Conservation (phyloP, 208 protist species). For the Crithidia expoeki region DNA sequence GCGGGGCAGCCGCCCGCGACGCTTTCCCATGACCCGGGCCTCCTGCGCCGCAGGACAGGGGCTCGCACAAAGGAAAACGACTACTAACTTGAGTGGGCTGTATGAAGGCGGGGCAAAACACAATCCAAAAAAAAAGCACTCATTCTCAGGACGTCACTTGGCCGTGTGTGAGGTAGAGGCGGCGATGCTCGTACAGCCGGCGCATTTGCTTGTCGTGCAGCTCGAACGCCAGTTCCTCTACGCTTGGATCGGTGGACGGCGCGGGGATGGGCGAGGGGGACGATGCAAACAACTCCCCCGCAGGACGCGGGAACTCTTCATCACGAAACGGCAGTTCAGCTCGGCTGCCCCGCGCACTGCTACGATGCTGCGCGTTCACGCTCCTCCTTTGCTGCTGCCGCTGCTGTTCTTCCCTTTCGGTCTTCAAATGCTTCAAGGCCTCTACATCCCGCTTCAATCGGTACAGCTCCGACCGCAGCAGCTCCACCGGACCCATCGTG, state of each 20-base stretch:
- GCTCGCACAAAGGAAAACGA: background rate
- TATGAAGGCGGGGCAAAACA: too few relatives aligned
- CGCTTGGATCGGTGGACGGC: slow-evolving; percentile 1
- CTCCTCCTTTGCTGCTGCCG: too few relatives aligned
- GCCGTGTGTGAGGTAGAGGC: slow-evolving; percentile 9
- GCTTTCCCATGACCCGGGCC: too few relatives aligned
- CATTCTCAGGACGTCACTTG: background rate
- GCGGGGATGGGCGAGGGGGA: slow-evolving; percentile 8
- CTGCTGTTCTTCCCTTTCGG: background rate
- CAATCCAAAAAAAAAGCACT: too few relatives aligned
- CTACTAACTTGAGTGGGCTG: too few relatives aligned
- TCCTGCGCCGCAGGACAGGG: too few relatives aligned
- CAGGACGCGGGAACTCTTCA: background rate
- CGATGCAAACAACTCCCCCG: background rate
- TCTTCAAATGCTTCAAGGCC: slow-evolving; percentile 3
- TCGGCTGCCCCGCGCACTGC: background rate
- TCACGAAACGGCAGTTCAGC: background rate
- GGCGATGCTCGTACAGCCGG: slow-evolving; percentile 22
- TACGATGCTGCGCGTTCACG: too few relatives aligned
- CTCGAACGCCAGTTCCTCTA: slow-evolving; percentile 31
- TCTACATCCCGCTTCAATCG: background rate
- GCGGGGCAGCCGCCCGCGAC: too few relatives aligned
- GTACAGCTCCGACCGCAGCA: slow-evolving; percentile 7
- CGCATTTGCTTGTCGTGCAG: slow-evolving; percentile 32
- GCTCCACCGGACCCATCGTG: slow-evolving; percentile 1